These are phyloP conservation scores for Pestalotiopsis sp. DNA, from an alignment of 2,329 filamentous ascomycete genomes.

Conservation along the genomic window DNA sequence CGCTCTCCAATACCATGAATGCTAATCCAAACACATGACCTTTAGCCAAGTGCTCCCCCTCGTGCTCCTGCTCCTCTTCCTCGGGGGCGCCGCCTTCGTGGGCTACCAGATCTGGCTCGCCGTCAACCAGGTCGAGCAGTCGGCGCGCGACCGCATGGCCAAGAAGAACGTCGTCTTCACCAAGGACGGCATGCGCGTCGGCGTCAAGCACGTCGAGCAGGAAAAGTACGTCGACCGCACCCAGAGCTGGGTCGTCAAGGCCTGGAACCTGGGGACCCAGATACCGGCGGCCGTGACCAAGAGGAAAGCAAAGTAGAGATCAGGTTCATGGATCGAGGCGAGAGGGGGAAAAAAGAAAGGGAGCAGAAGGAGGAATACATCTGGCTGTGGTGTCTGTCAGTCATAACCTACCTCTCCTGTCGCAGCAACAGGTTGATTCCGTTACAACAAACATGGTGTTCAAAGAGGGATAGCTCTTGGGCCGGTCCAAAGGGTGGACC, in stretches of 20 bases:
- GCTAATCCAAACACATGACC: constrained; percentile 6
- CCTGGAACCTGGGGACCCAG: constrained; percentile 56
- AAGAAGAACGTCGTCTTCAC: constrained; percentile 76
- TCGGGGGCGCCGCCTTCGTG: constrained; percentile 64
- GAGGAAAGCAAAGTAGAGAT: background rate
- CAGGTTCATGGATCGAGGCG: background rate
- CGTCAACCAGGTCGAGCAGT: constrained; percentile 65
- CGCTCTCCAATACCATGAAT: background rate
- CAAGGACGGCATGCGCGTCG: constrained; percentile 74
- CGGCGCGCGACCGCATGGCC: constrained; percentile 71
- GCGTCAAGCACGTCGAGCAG: constrained; percentile 66
- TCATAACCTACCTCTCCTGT: too few relatives aligned
- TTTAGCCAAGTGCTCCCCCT: constrained; percentile 66
- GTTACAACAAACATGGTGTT: too few relatives aligned
- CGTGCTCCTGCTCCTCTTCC: constrained; percentile 61
- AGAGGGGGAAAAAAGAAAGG: background rate
- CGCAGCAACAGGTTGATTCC: too few relatives aligned
- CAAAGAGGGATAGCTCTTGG: too few relatives aligned
- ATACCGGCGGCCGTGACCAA: constrained; percentile 10
- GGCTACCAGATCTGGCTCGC: constrained; percentile 75
- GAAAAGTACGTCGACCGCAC: constrained; percentile 76
- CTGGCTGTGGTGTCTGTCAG: too few relatives aligned
- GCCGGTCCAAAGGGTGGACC: too few relatives aligned
- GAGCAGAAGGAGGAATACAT: background rate
- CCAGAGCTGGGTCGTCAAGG: constrained; percentile 69